Evolutionary conservation across 2,329 filamentous ascomycete genomes (phyloP), one percentile per base, ranked within the genome.

Genomic region (Tolypocladium endophyticum): DNA sequence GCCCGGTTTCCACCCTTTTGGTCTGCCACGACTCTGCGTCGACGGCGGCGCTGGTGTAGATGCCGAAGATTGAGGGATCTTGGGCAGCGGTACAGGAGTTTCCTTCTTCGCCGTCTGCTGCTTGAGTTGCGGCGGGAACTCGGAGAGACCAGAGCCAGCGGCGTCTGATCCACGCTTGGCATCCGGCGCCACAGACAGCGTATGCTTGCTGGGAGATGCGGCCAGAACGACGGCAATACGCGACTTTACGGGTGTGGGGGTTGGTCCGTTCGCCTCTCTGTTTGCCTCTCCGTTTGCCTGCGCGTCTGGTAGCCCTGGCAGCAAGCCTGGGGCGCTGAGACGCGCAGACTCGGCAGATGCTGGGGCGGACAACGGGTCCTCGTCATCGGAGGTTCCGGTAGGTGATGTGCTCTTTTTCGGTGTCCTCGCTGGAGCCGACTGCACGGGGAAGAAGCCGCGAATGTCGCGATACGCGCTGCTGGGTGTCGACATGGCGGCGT

Each of bases 1-100:
- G 58, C 68, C 67, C 4, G 71, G 65, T 56, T 61, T 70, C 68
- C 68, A 81, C 30, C 79, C 80, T 58, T 78, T 78, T 5, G 81
- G 81, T 7, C 81, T 74, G 9, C 81, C 81, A 43, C 71, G 65
- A 18, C 56, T 36, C 36, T 54, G 47, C 35, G n/a, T 41, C 16
- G 45, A 28, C 18, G 61, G 23, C 18, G 38, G 28, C 6, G 47
- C 28, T 25, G 59, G 3, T n/a, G 36, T 16, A 11, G 38, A 5
- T 23, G 55, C 38, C 38, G 50, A 23, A 30, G 38, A 56, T 6
- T n/a, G 52, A 11, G 33, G 33, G 25, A 56, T 50, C 28, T 41
- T 55, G 28, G 61, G 63, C 30, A 60, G 41, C 36, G 63, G 61
- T 7, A 63, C 60, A 12, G 62, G 60, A 20, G 58, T 60, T 47